These are phyloP conservation scores for Geoglossum glabrum DNA, from an alignment of 495 filamentous ascomycete genomes.

Conservation along the genomic window DNA sequence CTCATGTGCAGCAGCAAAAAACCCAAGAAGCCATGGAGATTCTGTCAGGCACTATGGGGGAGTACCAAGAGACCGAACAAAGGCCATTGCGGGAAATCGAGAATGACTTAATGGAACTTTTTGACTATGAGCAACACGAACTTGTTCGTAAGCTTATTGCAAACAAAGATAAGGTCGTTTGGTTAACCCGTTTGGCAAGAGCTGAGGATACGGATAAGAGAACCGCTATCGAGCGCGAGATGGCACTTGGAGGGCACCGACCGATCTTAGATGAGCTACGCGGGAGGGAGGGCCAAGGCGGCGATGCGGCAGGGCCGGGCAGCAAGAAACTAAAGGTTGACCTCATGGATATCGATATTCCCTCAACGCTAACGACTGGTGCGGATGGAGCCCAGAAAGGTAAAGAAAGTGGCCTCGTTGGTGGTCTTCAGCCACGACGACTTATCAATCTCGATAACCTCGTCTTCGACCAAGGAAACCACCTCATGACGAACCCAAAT, in stretches of 20 bases:
- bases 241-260: constrained; percentile 70
- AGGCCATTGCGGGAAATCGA: constrained; percentile 78
- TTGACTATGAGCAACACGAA: constrained; percentile 91
- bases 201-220: constrained; percentile 67
- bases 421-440: constrained; percentile 73
- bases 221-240: constrained; percentile 63
- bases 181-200: constrained; percentile 75
- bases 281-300: constrained; percentile 33
- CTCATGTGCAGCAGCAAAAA: constrained; percentile 79
- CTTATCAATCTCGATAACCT: constrained; percentile 89
- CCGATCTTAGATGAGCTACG: constrained; percentile 71
- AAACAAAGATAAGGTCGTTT: constrained; percentile 81
- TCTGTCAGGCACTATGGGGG: constrained; percentile 52
- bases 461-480: constrained; percentile 92
- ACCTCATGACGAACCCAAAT: constrained; percentile 94
- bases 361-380: constrained; percentile 22
- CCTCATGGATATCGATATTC: constrained; percentile 78
- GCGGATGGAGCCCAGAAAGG: constrained; percentile 27
- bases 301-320: constrained; percentile 27
- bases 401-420: constrained; percentile 47
- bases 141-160: constrained; percentile 81
- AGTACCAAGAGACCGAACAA: constrained; percentile 41
- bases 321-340: constrained; percentile 66
- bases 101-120: constrained; percentile 94
- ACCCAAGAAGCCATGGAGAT: constrained; percentile 63